Conservation (phyloP, 768 basidiomycete genomes). For the Mycena vulgaris region DNA sequence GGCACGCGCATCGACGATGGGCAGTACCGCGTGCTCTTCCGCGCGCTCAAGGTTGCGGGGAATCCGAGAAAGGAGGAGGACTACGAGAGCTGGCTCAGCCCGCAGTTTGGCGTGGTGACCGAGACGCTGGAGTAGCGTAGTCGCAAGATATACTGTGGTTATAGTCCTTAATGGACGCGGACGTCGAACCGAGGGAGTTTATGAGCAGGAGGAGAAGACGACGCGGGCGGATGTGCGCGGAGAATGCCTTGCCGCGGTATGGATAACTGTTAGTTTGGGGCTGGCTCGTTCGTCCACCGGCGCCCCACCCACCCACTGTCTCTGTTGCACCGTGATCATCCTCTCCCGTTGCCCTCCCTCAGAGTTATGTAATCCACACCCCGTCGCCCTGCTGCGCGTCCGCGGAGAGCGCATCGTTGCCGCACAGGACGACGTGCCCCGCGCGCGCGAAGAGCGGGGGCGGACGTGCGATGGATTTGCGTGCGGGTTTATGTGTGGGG, state of each 20-base stretch:
- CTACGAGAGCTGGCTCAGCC: constrained; percentile 42
- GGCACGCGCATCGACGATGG: constrained; percentile 39
- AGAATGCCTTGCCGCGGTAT: no score
- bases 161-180: no score
- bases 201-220: no score
- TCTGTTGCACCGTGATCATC: no score
- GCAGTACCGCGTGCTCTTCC: constrained; percentile 34
- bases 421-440: constrained; percentile 78
- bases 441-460: constrained; percentile 73
- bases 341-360: not conserved
- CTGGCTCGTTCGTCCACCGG: no score
- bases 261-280: no score
- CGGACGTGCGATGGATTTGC: constrained; percentile 51
- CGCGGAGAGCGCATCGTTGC: constrained; percentile 63
- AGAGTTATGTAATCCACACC: constrained; percentile 46
- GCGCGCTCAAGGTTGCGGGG: constrained; percentile 36
- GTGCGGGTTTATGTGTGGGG: constrained; percentile 29
- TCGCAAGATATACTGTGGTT: not conserved
- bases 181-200: no score
- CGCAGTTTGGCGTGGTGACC: constrained; percentile 40
- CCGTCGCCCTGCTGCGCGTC: constrained; percentile 42
- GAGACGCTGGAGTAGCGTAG: not conserved
- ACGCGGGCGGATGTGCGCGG: no score
- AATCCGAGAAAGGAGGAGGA: constrained; percentile 37
- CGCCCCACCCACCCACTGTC: no score